phyloP scores from a whole-genome alignment of 108 stramenopile genomes.

The Skeletonema tropicum region DNA sequence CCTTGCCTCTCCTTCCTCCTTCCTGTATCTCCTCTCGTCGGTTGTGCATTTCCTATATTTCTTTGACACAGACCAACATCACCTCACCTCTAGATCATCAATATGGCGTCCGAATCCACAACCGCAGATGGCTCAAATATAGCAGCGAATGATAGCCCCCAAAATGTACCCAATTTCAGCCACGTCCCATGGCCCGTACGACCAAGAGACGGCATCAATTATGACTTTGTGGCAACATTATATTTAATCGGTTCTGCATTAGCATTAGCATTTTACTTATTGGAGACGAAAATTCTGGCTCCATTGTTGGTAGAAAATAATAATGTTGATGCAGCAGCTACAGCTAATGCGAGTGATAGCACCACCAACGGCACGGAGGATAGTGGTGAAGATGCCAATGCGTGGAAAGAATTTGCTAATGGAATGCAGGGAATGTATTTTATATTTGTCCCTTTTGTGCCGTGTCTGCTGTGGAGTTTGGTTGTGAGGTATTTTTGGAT shows the following conservation, averaged over 20 bases:
- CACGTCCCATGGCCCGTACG: constrained; percentile 46
- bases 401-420: constrained; percentile 47
- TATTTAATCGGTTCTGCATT: constrained; percentile 34
- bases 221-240: constrained; percentile 36
- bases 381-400: constrained; percentile 17
- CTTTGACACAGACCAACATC: too few relatives aligned
- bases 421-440: constrained; percentile 48
- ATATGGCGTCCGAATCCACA: constrained; percentile 16
- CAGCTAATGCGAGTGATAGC: neutral
- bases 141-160: neutral
- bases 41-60: too few relatives aligned
- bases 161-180: constrained; percentile 4
- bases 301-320: constrained; percentile 16
- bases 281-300: constrained; percentile 38
- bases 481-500: constrained; percentile 44
- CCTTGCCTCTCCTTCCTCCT: too few relatives aligned
- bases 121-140: neutral
- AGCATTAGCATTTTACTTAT: constrained; percentile 28
- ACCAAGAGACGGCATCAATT: constrained; percentile 43
- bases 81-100: neutral
- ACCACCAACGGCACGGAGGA: neutral
- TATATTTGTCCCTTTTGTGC: constrained; percentile 42
- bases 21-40: too few relatives aligned
- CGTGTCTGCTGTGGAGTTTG: constrained; percentile 47
- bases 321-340: neutral